Evolutionary conservation across 2,329 filamentous ascomycete genomes (phyloP).

Genomic region (Davidsoniella neocaledoniae): DNA sequence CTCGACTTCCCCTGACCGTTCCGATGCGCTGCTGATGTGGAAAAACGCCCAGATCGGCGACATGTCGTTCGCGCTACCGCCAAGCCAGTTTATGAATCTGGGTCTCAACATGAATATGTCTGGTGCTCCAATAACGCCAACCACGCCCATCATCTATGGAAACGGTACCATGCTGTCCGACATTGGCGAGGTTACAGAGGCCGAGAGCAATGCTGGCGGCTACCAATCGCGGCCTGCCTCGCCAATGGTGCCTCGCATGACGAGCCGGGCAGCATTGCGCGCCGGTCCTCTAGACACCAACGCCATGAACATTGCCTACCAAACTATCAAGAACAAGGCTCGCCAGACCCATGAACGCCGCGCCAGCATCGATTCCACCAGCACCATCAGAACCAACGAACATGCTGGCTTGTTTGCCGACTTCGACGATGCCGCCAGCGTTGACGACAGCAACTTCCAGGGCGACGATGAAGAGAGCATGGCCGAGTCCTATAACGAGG

Average conservation of each 20-base stretch:
- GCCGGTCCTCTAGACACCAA: background rate
- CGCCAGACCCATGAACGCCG: constrained; percentile 30
- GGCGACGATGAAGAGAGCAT: constrained; percentile 52
- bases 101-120: constrained; percentile 18
- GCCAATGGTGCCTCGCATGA: constrained; percentile 17
- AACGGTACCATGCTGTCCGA: constrained; percentile 54
- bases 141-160: constrained; percentile 50
- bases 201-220: constrained; percentile 31
- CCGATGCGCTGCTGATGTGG: constrained; percentile 37
- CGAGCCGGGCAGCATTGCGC: constrained; percentile 16
- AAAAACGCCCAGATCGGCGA: constrained; percentile 26
- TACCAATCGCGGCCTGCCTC: constrained; percentile 23
- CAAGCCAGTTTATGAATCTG: constrained; percentile 18
- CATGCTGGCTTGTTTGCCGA: constrained; percentile 36
- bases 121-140: constrained; percentile 31
- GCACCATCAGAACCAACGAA: constrained; percentile 39
- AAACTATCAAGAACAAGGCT: constrained; percentile 22
- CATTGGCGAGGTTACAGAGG: constrained; percentile 41
- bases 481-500: constrained; percentile 37
- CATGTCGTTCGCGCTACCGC: constrained; percentile 19
- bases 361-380: constrained; percentile 41
- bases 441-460: constrained; percentile 48
- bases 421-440: constrained; percentile 44
- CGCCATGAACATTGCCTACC: constrained; percentile 24
- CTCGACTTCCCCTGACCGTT: constrained; percentile 32